These are phyloP conservation scores for Termitomyces titanicus DNA, from an alignment of 768 basidiomycete species.

Conservation along the genomic window DNA sequence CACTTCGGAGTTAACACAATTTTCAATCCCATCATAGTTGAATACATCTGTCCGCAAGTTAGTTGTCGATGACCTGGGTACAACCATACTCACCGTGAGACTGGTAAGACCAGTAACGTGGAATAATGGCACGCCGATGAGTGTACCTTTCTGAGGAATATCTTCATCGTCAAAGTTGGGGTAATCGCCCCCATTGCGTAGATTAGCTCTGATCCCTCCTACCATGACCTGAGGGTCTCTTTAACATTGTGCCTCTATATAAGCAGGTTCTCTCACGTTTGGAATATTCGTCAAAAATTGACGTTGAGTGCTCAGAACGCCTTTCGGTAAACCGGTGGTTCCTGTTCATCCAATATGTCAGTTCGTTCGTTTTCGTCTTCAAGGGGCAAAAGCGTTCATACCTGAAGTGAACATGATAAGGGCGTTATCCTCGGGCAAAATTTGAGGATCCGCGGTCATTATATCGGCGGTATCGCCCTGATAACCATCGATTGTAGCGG, in stretches of 20 bases:
- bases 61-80: not conserved
- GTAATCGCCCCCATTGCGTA: slow-evolving; percentile 44
- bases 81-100: slow-evolving; percentile 33
- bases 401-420: slow-evolving; percentile 66
- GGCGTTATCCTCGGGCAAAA: slow-evolving; percentile 55
- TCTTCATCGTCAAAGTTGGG: slow-evolving; percentile 26
- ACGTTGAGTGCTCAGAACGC: slow-evolving; percentile 63
- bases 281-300: slow-evolving; percentile 57
- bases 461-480: slow-evolving; percentile 21
- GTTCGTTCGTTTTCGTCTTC: not conserved
- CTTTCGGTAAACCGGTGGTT: slow-evolving; percentile 61
- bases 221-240: slow-evolving; percentile 35
- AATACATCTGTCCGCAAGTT: slow-evolving; percentile 39
- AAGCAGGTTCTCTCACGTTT: slow-evolving; percentile 35
- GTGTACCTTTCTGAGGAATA: slow-evolving; percentile 44
- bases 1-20: slow-evolving; percentile 55
- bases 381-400: slow-evolving; percentile 10
- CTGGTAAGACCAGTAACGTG: slow-evolving; percentile 61
- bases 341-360: slow-evolving; percentile 18
- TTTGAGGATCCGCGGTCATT: slow-evolving; percentile 24
- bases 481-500: slow-evolving; percentile 29
- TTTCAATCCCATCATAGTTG: slow-evolving; percentile 51
- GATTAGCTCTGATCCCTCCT: slow-evolving; percentile 38
- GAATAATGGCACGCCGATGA: slow-evolving; percentile 64
- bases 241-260: not conserved